Conservation (phyloP, 768 basidiomycete genomes). For the Phaeotremella fagi region DNA sequence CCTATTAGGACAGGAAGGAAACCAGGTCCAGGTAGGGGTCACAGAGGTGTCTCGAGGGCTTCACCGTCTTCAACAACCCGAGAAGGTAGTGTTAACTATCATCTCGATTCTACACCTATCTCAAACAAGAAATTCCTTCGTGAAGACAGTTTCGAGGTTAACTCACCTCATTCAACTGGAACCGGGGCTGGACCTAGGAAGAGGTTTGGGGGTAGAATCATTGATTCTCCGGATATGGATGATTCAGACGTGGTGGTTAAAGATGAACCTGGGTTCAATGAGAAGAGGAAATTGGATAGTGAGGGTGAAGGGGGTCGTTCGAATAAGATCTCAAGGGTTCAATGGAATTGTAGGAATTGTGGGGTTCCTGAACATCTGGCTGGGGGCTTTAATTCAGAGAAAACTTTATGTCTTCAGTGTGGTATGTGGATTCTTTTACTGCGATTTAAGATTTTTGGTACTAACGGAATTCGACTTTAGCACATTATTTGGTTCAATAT, state of each 20-base stretch:
- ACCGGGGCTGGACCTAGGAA: constrained; percentile 6
- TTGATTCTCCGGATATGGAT: constrained; percentile 8
- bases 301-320: constrained; percentile 74
- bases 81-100: constrained; percentile 17
- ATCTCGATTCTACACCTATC: background rate
- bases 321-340: constrained; percentile 65
- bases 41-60: too few species aligned
- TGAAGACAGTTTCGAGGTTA: constrained; percentile 24
- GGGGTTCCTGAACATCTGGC: constrained; percentile 85
- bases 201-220: constrained; percentile 7
- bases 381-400: constrained; percentile 76
- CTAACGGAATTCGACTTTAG: constrained; percentile 6
- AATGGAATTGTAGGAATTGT: constrained; percentile 94
- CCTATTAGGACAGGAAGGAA: constrained; percentile 8
- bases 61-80: constrained; percentile 18
- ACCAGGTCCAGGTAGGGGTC: constrained; percentile 10
- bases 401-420: constrained; percentile 86
- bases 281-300: constrained; percentile 73
- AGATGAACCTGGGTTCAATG: constrained; percentile 54
- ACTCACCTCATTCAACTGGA: constrained; percentile 6
- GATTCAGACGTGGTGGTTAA: background rate
- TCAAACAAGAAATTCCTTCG: constrained; percentile 13
- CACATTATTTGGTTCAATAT: constrained; percentile 10
- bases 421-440: constrained; percentile 56
- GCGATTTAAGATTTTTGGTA: constrained; percentile 59